phyloP scores from a whole-genome alignment of 1,139 yeast species.

The Suhomyces atakaporum region DNA sequence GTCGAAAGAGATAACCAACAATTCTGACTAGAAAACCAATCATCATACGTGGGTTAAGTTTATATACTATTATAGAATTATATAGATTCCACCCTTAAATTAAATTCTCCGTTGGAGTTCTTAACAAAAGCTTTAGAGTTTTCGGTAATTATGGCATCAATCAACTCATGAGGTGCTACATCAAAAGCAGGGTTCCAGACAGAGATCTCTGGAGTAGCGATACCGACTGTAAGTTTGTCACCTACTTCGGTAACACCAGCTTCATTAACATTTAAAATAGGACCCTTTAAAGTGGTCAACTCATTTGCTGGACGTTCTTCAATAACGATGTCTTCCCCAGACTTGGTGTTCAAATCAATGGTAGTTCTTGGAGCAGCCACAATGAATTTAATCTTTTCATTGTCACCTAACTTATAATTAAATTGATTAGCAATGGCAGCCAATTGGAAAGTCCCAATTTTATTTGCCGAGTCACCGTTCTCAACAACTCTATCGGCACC shows the following conservation, averaged over 20 bases:
- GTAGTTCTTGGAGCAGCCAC: slow-evolving; percentile 97
- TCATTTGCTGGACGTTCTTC: slow-evolving; percentile 87
- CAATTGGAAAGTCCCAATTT: slow-evolving; percentile 93
- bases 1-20: neutral
- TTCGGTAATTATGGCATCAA: slow-evolving; percentile 90
- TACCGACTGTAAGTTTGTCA: slow-evolving; percentile 60
- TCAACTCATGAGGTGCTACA: slow-evolving; percentile 78
- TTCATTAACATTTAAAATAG: slow-evolving; percentile 34
- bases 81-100: slow-evolving; percentile 23
- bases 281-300: slow-evolving; percentile 77
- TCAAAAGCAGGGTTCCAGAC: slow-evolving; percentile 99
- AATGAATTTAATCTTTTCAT: slow-evolving; percentile 66
- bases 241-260: slow-evolving; percentile 24
- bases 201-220: slow-evolving; percentile 80
- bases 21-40: neutral
- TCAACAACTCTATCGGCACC: slow-evolving; percentile 96
- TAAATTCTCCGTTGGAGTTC: slow-evolving; percentile 46
- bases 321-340: slow-evolving; percentile 76
- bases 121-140: slow-evolving; percentile 53
- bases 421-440: slow-evolving; percentile 61
- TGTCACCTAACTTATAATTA: slow-evolving; percentile 28
- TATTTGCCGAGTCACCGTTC: slow-evolving; percentile 95
- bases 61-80: slow-evolving; percentile 1
- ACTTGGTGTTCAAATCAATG: slow-evolving; percentile 64
- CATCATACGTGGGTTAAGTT: too few relatives aligned